Percentiles rank a stretch among this genome's conserved stretches.
phyloP scores from a whole-genome alignment of 441 rosid genomes.

The Pelargonium fulgidum region DNA sequence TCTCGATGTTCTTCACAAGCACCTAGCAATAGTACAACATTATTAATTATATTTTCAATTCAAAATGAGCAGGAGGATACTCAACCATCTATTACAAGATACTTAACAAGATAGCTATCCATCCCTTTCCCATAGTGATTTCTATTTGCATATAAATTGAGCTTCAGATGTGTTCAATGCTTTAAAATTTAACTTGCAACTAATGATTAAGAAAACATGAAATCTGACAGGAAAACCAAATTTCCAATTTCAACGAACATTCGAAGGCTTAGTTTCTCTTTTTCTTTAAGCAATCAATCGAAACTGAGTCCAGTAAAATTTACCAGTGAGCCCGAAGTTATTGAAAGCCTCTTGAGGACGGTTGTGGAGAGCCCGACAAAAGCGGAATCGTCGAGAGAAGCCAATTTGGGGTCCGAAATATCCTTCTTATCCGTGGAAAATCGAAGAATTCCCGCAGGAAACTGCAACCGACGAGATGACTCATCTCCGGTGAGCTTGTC shows the following conservation, averaged over 20 bases:
- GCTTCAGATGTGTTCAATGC: background rate
- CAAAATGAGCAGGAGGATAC: background rate
- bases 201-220: background rate
- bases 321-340: constrained; percentile 77
- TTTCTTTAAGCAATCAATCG: background rate
- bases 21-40: constrained; percentile 36
- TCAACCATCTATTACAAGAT: background rate
- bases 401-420: constrained; percentile 29
- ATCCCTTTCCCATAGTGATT: background rate
- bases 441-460: constrained; percentile 70
- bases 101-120: background rate
- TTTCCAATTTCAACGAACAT: background rate
- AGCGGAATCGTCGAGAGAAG: constrained; percentile 53
- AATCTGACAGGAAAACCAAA: constrained; percentile 1
- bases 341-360: constrained; percentile 53
- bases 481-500: constrained; percentile 13
- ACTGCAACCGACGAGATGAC: constrained; percentile 19
- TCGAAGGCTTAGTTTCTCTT: background rate
- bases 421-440: constrained; percentile 29
- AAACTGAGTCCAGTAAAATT: constrained; percentile 12
- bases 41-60: background rate
- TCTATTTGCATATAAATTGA: background rate
- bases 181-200: background rate
- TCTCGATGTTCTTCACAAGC: constrained; percentile 48
- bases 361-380: constrained; percentile 60